Conservation (phyloP, 352 stramenopile genomes). For the Globisporangium cylindrosporum region DNA sequence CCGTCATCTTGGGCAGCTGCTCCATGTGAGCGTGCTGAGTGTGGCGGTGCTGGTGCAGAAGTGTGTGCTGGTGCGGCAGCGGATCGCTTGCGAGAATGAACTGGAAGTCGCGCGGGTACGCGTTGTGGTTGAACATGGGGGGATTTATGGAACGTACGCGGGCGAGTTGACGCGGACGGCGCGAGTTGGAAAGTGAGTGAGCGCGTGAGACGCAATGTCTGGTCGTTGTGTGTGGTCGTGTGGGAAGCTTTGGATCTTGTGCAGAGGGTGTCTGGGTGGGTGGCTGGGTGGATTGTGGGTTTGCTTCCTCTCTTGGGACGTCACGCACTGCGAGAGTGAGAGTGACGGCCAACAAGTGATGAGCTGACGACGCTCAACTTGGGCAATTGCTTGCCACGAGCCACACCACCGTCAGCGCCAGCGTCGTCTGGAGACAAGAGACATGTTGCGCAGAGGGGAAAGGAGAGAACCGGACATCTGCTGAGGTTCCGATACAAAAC, state of each 20-base stretch:
- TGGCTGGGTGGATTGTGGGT: too few relatives aligned
- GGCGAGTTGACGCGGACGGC: neutral
- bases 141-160: neutral
- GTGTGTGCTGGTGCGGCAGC: neutral
- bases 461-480: neutral
- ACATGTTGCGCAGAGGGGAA: neutral
- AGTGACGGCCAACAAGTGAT: neutral
- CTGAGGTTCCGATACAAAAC: neutral
- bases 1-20: neutral
- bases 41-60: neutral
- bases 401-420: neutral
- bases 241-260: neutral
- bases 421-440: neutral
- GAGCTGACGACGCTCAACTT: neutral
- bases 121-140: neutral
- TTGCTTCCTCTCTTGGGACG: too few relatives aligned
- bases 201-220: neutral
- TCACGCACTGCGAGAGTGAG: neutral
- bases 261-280: too few relatives aligned
- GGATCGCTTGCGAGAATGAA: neutral
- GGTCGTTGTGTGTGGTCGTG: neutral
- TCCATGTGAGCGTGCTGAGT: neutral
- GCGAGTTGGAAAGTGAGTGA: conserved; percentile 1
- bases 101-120: neutral
- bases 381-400: neutral